Base-by-base conservation (phyloP, 202 grass and related monocot species). In the Schoenoplectus tabernaemontani region DNA sequence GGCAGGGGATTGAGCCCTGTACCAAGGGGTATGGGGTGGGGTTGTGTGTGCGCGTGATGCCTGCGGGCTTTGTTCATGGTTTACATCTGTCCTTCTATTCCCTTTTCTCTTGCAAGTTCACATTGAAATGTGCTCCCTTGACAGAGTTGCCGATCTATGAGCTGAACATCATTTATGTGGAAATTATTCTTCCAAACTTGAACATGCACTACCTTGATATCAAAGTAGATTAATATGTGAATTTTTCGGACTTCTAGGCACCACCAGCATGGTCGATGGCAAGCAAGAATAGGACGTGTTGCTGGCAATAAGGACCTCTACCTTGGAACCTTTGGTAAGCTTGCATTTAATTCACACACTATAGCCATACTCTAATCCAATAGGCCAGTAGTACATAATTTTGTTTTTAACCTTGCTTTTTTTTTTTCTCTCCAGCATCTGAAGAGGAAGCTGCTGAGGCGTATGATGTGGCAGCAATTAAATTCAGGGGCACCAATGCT, bases 301-400 rank as follows among this genome's bases (percentile, higher is more conserved):
- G 91, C 94, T 36, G 94, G 94, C 63, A 97, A 97, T 80, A 97
- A 97, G 79, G 94, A 97, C 81, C 88, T 97, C 80, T 97, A 97
- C 73, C 91, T 97, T 7, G 91, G 94, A 34, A 97, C 94, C 32
- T 97, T 97, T 38, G 86, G 94, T 93, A 81, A 85, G 90, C 15
- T 30, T 50, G 32, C 13, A 5, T 19, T 59, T 44, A 59, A 5
- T 28, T 22, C 24, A 0, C 62, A 28, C 20, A 44, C 22, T 3
- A 6, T 15, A 5, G 39, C 20, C 16, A 1, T 23, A 68, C 12
- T 72, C 28, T 6, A 72, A 59, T 59, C 33, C 17, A 28, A 1
- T 42, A 66, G 32, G 20, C 65, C 13, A 24, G 39, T 73, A 1
- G 1, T 50, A 2, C 5, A 19, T 47, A 19, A 30, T 69, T 57